Base-by-base conservation (phyloP, 345 rosid species). In the Corchorus capsularis region DNA sequence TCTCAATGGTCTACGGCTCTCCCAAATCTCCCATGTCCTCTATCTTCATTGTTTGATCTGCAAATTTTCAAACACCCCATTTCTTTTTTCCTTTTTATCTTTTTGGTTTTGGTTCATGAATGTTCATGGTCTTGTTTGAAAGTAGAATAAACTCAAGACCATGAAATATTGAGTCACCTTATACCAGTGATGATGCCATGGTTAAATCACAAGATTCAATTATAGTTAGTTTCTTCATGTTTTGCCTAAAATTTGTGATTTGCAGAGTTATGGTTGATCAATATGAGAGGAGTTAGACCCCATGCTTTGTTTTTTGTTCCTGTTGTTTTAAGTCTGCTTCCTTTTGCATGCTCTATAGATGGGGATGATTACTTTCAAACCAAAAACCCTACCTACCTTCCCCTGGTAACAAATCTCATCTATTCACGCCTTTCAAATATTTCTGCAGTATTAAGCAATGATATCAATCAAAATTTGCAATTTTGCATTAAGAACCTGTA, bases 401-500 rank as follows among this genome's bases (percentile, higher is more conserved):
- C 89, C 37, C 53, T 81, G 13, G 83, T 88, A 37, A 89, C 93
- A 16, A 69, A 85, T 61, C 83, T 85, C 76, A 76, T 94, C 60
- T 87, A 94, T 66, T 53, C 46, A 72, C 81, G 81, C 69, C 85
- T 94, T 75, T 89, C 88, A 2, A 87, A 88, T 81, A 89, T 92
- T 79, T 84, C 85, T 45, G 20, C 50, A 4, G 67, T 73, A 10
- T 83, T 92, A 66, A 80, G 76, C 69, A 76, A 79, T 45, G 90
- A 90, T 64, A 77, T 92, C 61, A 73, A 79, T 47, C 74, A 78
- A 1, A 77, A 80, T 49, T 63, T 89, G 79, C 85, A 85, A 8
- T 92, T 85, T 80, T 94, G 98, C 87, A 81, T 94, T 53, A 94
- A 89, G 85, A 83, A 94, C 54, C 84, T 79, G 96, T 91, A 83